phyloP scores from a whole-genome alignment of 2,329 filamentous ascomycete genomes.

The Hymenoscyphus salicellus region DNA sequence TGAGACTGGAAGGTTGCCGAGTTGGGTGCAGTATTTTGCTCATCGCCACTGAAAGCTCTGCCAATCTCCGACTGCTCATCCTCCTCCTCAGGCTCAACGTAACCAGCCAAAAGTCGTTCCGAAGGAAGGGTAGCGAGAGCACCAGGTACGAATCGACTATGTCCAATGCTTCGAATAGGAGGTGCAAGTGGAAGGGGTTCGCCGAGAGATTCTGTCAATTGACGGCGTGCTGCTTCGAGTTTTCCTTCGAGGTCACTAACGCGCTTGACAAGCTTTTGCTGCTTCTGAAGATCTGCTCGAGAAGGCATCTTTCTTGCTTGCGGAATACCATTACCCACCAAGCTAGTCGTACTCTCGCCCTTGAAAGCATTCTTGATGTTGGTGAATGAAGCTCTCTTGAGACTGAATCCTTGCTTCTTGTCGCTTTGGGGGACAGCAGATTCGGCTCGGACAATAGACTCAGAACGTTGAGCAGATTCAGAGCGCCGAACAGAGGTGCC shows the following conservation, averaged over 20 bases:
- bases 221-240: conserved; percentile 51
- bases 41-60: conserved; percentile 18
- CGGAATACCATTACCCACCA: conserved; percentile 4
- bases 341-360: conserved; percentile 12
- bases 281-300: conserved; percentile 54
- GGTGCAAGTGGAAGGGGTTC: conserved; percentile 35
- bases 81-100: conserved; percentile 22
- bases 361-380: conserved; percentile 25
- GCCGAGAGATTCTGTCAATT: conserved; percentile 49
- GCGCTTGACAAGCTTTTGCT: conserved; percentile 55
- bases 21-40: not conserved
- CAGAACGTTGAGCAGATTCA: conserved; percentile 11
- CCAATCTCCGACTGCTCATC: conserved; percentile 20
- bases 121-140: conserved; percentile 45
- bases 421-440: conserved; percentile 10
- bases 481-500: not conserved
- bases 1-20: not conserved
- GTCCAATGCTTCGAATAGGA: conserved; percentile 30
- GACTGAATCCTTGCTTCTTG: conserved; percentile 22
- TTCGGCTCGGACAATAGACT: conserved; percentile 10
- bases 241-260: conserved; percentile 60
- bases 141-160: conserved; percentile 42
- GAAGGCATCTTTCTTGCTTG: conserved; percentile 45
- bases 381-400: conserved; percentile 21
- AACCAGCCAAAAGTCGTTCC: conserved; percentile 42